Base-by-base conservation (phyloP, 2,329 filamentous ascomycete genomes). In the Neophaeococcomyces aloes region DNA sequence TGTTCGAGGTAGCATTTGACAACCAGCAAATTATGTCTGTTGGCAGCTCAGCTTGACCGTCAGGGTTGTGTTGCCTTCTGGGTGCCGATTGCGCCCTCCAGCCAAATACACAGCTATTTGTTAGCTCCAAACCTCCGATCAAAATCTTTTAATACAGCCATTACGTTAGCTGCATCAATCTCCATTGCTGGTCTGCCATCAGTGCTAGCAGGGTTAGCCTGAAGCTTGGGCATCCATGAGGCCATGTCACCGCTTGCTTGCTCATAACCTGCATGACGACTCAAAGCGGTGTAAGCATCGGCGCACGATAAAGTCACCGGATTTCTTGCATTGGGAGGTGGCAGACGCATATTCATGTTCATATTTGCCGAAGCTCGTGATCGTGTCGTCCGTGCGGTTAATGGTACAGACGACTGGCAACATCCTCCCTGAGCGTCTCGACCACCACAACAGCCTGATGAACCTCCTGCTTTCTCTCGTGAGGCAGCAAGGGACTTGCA, bases 131-230 rank as follows among this genome's bases (percentile, higher is more conserved):
- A 88, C 42, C 83, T 68, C 38, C 85, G 72, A 56, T 88, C 83
- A 63, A 88, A 88, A 50, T 83, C 80, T 61, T 83, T 84, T 47
- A 88, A 64, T n/a, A 87, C 83, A 32, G 81, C 81, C 83, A 88
- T 87, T 43, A 88, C 86, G 60, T 83, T 87, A 1, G 83, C 83
- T 5, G 83, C 82, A 63, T 88, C 83, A 13, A 88, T 82, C 59
- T 88, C 83, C 55, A 87, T 78, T 1, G 83, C 78, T 32, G 73
- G 72, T 44, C 68, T 68, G 6, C 44, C 44, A 21, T 38, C 44
- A 7, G 23, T 31, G 25, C 32, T 37, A 23, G 30, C 27, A 46
- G 46, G 38, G 38, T 57, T 71, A 14, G 80, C 79, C 57, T 78
- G 75, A 13, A 88, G 72, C 61, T 81, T 81, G 1, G 82, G 82